A percentile compares a stretch with the other conserved stretches of the same genome.
These are phyloP conservation scores for Suhomyces xylopsoci DNA, from an alignment of 805 yeast species.

Conservation along the genomic window DNA sequence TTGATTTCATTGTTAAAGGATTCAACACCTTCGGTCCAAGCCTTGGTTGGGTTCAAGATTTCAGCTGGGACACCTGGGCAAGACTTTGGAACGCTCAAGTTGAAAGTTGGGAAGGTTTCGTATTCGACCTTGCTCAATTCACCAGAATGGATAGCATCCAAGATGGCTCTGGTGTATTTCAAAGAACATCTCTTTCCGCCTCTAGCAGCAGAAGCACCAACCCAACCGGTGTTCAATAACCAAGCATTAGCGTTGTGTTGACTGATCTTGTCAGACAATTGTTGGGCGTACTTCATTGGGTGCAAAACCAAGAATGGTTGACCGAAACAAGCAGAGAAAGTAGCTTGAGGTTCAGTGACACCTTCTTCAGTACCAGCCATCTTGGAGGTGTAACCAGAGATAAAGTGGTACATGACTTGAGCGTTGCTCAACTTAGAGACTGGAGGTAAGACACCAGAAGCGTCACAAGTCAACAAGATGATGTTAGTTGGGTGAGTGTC, in stretches of 20 bases:
- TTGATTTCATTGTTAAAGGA: slow-evolving; percentile 41
- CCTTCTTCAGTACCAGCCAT: slow-evolving; percentile 99
- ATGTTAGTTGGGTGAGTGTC: slow-evolving; percentile 90
- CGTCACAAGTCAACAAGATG: slow-evolving; percentile 92
- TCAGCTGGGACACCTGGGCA: slow-evolving; percentile 82
- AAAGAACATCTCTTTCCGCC: slow-evolving; percentile 98
- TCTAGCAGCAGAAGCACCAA: slow-evolving; percentile 84
- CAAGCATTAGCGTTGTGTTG: slow-evolving; percentile 89
- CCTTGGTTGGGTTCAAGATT: slow-evolving; percentile 79
- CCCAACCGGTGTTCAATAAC: slow-evolving; percentile 98
- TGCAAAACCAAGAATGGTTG: slow-evolving; percentile 98
- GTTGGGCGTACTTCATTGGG: slow-evolving; percentile 97
- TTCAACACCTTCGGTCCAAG: slow-evolving; percentile 58
- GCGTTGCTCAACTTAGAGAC: slow-evolving; percentile 89
- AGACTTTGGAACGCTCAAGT: slow-evolving; percentile 79
- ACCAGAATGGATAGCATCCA: slow-evolving; percentile 93
- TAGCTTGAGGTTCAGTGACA: slow-evolving; percentile 96
- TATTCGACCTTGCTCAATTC: slow-evolving; percentile 73
- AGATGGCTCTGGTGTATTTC: slow-evolving; percentile 94
- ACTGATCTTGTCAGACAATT: slow-evolving; percentile 88
- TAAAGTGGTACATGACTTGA: slow-evolving; percentile 98
- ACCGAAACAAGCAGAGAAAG: slow-evolving; percentile 98
- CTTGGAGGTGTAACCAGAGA: slow-evolving; percentile 97
- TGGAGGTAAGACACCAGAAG: slow-evolving; percentile 97
- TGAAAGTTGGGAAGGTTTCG: slow-evolving; percentile 83